Evolutionary conservation across 441 rosid genomes (phyloP).

Genomic region (Gossypium laxum): DNA sequence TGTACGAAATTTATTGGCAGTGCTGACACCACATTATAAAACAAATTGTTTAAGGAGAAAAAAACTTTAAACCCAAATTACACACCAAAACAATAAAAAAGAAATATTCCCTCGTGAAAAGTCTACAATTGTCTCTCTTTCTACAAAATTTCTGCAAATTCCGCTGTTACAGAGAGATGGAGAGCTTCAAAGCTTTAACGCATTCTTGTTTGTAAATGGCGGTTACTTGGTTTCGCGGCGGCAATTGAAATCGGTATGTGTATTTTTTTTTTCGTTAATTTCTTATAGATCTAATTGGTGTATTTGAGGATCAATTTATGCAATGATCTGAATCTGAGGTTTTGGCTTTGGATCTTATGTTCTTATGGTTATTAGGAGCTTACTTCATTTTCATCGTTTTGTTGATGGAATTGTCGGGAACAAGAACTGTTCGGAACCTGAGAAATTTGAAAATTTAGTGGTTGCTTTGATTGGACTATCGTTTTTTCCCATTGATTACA

Average conservation of each 20-base stretch:
- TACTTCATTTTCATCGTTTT: not conserved
- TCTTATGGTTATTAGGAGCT: not conserved
- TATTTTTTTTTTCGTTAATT: not conserved
- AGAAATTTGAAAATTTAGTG: constrained; percentile 1
- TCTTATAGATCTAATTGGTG: not conserved
- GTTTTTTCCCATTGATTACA: not conserved
- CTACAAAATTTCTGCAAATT: not conserved
- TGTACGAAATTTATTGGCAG: not conserved
- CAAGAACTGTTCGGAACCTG: constrained; percentile 2
- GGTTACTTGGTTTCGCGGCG: not conserved
- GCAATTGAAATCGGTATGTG: constrained; percentile 6
- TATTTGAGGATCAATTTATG: not conserved
- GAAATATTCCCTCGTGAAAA: not conserved
- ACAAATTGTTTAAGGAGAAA: not conserved
- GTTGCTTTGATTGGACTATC: not conserved
- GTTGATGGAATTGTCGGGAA: not conserved
- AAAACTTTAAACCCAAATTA: not conserved
- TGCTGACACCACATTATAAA: not conserved
- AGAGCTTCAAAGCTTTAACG: not conserved
- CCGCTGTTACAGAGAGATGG: not conserved
- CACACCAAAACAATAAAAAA: not conserved
- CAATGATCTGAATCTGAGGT: not conserved
- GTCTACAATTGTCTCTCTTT: not conserved
- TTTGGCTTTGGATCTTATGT: constrained; percentile 11
- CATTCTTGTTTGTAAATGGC: not conserved